Evolutionary conservation across 1,284 basidiomycete genomes (phyloP).

Genomic region (Ganoderma lucidum): DNA sequence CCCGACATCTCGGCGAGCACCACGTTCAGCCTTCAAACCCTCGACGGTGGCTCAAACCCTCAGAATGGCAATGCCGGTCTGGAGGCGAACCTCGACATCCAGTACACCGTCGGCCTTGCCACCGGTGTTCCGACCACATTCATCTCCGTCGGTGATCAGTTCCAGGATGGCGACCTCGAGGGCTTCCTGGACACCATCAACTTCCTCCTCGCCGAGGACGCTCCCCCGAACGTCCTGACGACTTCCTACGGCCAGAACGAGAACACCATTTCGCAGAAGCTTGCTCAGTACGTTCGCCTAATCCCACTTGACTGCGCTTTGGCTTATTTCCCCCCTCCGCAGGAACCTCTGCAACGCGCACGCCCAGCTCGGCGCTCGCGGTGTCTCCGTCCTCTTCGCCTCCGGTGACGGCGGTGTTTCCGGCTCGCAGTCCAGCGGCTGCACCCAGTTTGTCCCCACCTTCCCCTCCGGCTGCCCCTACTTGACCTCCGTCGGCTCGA

Average conservation of each 20-base stretch:
- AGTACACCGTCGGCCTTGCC: conserved; percentile 65
- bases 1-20: conserved; percentile 44
- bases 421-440: conserved; percentile 55
- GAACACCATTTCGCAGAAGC: conserved; percentile 40
- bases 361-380: too few species aligned
- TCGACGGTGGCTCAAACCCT: conserved; percentile 54
- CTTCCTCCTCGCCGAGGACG: conserved; percentile 43
- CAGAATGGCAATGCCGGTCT: conserved; percentile 41
- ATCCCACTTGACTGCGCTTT: background rate
- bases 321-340: background rate
- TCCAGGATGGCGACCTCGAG: conserved; percentile 19
- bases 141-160: conserved; percentile 52
- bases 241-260: conserved; percentile 47
- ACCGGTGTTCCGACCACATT: conserved; percentile 42
- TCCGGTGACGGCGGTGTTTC: conserved; percentile 71
- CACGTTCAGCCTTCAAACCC: conserved; percentile 50
- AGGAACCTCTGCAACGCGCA: conserved; percentile 51
- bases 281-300: conserved; percentile 60
- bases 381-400: too few species aligned
- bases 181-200: conserved; percentile 39
- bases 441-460: conserved; percentile 49
- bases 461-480: conserved; percentile 71
- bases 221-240: conserved; percentile 58
- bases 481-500: conserved; percentile 70
- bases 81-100: conserved; percentile 70